Percentiles rank a stretch among this genome's conserved stretches.
These are phyloP conservation scores for Orbilia blumenaviensis DNA, from an alignment of 2,329 filamentous ascomycete species.

Conservation along the genomic window DNA sequence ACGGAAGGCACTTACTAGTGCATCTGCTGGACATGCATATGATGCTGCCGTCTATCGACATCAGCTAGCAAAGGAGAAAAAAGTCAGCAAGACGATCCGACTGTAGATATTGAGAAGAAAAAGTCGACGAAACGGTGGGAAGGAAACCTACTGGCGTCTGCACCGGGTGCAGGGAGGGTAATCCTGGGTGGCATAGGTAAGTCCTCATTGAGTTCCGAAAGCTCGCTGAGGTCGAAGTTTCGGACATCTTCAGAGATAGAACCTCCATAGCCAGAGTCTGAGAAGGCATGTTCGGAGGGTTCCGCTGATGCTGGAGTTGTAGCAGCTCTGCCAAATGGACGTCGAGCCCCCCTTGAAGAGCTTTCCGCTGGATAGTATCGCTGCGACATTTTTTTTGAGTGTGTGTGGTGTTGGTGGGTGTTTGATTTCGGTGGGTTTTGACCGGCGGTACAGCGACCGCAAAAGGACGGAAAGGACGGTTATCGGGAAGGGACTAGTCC, in stretches of 20 bases:
- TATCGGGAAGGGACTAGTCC: conserved; percentile 33
- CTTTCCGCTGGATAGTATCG: conserved; percentile 53
- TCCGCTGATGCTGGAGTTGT: conserved; percentile 12
- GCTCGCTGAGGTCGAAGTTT: conserved; percentile 58
- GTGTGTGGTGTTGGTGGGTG: too few species aligned
- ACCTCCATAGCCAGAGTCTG: conserved; percentile 89
- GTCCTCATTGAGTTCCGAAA: conserved; percentile 57
- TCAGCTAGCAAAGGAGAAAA: conserved; percentile 64
- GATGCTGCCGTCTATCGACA: conserved; percentile 73
- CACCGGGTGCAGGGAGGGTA: conserved; percentile 20
- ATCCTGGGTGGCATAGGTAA: conserved; percentile 51
- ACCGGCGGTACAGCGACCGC: conserved; percentile 45
- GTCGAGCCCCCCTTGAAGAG: conserved; percentile 50
- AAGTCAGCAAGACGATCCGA: conserved; percentile 60
- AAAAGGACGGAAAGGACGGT: conserved; percentile 25
- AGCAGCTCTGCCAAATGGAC: conserved; percentile 41
- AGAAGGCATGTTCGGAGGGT: conserved; percentile 38
- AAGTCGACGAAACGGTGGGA: too few species aligned
- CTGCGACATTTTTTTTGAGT: conserved; percentile 55
- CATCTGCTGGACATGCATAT: conserved; percentile 88
- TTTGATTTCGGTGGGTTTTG: background rate
- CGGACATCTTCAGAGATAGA: conserved; percentile 74
- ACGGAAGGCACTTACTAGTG: conserved; percentile 70
- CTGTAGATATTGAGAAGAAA: background rate
- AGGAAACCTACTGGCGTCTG: conserved; percentile 48